Conservation (phyloP, 257 asterid species). For the Solanum verrucosum region DNA sequence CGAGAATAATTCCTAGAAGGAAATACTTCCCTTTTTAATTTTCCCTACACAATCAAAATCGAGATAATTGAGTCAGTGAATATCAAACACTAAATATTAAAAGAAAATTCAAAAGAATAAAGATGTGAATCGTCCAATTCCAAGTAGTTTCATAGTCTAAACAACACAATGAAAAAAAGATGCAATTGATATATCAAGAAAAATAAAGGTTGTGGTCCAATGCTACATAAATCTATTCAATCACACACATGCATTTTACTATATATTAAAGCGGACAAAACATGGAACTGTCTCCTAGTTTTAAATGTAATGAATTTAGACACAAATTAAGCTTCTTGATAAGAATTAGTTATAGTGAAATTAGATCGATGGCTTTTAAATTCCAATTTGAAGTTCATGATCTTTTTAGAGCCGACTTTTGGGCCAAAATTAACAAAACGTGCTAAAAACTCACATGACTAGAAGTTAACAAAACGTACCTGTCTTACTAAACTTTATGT, state of each 20-base stretch:
- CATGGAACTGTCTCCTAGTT: neutral
- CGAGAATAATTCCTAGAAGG: too few relatives aligned
- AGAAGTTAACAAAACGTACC: neutral
- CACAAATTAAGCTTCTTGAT: neutral
- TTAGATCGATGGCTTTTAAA: neutral
- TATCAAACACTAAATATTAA: neutral
- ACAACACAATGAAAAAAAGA: neutral
- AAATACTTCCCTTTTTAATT: too few relatives aligned
- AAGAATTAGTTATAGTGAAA: neutral
- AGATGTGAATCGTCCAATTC: neutral
- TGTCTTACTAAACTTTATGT: neutral
- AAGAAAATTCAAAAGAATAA: neutral
- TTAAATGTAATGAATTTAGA: neutral
- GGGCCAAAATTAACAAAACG: neutral
- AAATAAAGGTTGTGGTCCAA: neutral
- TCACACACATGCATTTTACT: neutral
- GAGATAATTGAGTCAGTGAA: neutral
- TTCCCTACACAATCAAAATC: neutral
- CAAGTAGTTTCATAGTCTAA: neutral
- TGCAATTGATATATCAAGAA: neutral
- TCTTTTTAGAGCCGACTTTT: neutral
- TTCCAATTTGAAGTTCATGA: neutral
- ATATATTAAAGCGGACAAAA: neutral
- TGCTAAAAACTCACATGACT: neutral
- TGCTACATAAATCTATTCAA: neutral